Percentiles rank a stretch among this genome's conserved stretches.
Conservation (phyloP, 768 basidiomycete species). For the Mycena metata region DNA sequence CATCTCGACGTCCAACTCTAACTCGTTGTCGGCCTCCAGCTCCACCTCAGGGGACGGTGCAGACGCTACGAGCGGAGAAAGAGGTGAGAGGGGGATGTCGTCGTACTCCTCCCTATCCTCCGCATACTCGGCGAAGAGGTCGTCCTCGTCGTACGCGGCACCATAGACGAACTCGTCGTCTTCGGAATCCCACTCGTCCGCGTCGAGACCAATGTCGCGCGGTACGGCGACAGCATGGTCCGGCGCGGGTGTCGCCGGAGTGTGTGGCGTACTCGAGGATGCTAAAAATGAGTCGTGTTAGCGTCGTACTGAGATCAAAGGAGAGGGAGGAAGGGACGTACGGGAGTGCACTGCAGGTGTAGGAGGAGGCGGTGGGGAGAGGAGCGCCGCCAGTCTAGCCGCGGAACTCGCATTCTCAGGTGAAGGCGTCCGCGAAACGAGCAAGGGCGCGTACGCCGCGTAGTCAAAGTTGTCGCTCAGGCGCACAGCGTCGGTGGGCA, state of each 20-base stretch:
- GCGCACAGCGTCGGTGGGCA: constrained; percentile 19
- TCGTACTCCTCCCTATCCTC: neutral
- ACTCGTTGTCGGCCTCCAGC: neutral
- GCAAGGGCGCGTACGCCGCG: neutral
- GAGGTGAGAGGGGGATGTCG: constrained; percentile 31
- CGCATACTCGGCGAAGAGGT: too few species aligned
- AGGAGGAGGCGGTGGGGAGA: constrained; percentile 15
- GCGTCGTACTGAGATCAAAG: too few species aligned
- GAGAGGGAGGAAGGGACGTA: too few species aligned
- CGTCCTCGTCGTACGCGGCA: too few species aligned
- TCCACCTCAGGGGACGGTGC: neutral
- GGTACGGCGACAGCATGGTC: neutral
- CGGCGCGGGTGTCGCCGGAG: too few species aligned
- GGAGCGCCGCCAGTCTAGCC: constrained; percentile 27
- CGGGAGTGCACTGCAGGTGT: constrained; percentile 11
- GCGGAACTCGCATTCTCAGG: neutral
- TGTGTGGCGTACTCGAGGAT: too few species aligned
- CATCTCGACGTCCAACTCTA: too few species aligned
- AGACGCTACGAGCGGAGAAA: neutral
- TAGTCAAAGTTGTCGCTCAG: neutral
- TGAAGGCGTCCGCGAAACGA: neutral
- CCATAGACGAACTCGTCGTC: neutral
- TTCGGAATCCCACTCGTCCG: constrained; percentile 22
- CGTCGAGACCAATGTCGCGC: constrained; percentile 17
- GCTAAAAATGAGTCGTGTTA: too few species aligned